Percentiles rank a stretch among this genome's conserved stretches.
These are phyloP conservation scores for Fagus crenata DNA, from an alignment of 306 rosid genomes.

Conservation along the genomic window DNA sequence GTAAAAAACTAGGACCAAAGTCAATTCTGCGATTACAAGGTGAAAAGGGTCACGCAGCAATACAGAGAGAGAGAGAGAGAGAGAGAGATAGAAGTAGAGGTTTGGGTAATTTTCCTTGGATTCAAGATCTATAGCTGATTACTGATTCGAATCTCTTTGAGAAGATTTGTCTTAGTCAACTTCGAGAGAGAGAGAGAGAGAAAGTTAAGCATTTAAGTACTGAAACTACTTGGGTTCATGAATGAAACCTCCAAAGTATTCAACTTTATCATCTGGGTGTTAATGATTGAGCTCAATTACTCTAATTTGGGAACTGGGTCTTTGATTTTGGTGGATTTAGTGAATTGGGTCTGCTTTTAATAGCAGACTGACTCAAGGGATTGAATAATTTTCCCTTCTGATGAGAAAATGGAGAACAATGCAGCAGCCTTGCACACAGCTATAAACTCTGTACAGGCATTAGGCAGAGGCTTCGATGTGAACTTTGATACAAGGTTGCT, in stretches of 20 bases:
- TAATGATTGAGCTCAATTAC: conserved; percentile 32
- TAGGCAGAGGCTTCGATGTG: conserved; percentile 92
- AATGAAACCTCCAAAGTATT: conserved; percentile 14
- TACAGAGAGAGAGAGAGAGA: conserved; percentile 4
- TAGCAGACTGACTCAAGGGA: not conserved
- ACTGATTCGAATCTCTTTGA: conserved; percentile 23
- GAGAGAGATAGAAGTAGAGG: conserved; percentile 8
- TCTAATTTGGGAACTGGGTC: conserved; percentile 25
- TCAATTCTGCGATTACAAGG: conserved; percentile 40
- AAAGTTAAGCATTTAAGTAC: conserved; percentile 27
- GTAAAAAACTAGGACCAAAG: conserved; percentile 27
- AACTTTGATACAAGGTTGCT: conserved; percentile 90
- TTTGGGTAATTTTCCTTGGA: conserved; percentile 24
- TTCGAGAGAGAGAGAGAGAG: conserved; percentile 6
- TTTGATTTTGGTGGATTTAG: conserved; percentile 11
- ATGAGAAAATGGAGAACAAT: conserved; percentile 84
- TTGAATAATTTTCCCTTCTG: conserved; percentile 11
- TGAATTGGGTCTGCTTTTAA: conserved; percentile 28
- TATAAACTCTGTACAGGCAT: conserved; percentile 75
- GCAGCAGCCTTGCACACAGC: conserved; percentile 86
- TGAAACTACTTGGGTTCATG: conserved; percentile 4
- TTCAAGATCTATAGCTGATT: conserved; percentile 45
- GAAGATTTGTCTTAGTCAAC: conserved; percentile 32
- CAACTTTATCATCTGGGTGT: conserved; percentile 35
- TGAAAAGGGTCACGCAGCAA: conserved; percentile 10